Base-by-base conservation (phyloP, 371 early-diverging fungal species). In the Actinomucor elegans region DNA sequence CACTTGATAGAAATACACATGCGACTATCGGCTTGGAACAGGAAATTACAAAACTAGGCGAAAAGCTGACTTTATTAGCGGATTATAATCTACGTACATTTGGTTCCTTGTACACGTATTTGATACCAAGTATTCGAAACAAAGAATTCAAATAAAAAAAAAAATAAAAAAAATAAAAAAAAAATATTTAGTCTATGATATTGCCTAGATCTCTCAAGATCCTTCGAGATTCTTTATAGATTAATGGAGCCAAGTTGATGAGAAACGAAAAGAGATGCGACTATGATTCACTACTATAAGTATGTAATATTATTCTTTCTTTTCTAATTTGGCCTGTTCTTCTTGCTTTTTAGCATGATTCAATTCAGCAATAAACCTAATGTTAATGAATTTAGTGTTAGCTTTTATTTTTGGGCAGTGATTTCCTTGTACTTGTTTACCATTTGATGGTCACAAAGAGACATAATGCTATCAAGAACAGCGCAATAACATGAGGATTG, bases 381-480 rank as follows among this genome's bases (percentile, higher is more conserved):
- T 21, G 10, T 31, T 2, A 31, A 36, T 28, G 4, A 50, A 21
- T 29, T 26, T 24, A 18, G 10, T 8, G 21, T 18, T 9, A 2
- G 15, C 38, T 37, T 10, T 20, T 17, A 18, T 20, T 9, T 23
- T n/a, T 11, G 1, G n/a, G 8, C 36, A 5, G 5, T n/a, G n/a
- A n/a, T n/a, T n/a, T n/a, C n/a, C n/a, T n/a, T n/a, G n/a, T n/a
- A n/a, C 10, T 10, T 12, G 1, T n/a, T 55, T 64, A 82, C 86
- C 86, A 86, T 58, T 75, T 64, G 3, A 83, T 74, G 12, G 77
- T 73, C 9, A 71, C 56, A 62, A 81, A 86, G 28, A 86, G 59
- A 48, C 77, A 72, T 0, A 73, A 43, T 1, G 84, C 69, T 11
- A 86, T 52, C 5, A 75, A 45, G 15, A 81, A 62, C 12, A 86